These are phyloP conservation scores for Citrus trifoliata DNA, from an alignment of 345 rosid species.

Conservation along the genomic window DNA sequence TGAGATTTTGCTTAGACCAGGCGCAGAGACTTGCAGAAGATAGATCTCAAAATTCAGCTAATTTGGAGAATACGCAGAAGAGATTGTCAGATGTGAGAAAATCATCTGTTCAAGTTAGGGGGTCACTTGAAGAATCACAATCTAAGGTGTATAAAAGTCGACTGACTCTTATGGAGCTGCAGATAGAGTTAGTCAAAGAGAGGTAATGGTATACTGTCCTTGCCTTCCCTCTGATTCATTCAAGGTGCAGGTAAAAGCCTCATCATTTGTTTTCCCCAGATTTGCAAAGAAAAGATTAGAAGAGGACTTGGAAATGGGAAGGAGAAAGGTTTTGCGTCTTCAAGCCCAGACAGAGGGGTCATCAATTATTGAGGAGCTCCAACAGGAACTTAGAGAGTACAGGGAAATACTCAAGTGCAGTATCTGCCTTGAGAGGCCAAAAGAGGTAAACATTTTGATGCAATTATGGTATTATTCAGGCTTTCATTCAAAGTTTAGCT, in stretches of 20 bases:
- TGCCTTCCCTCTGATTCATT: neutral
- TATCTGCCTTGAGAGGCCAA: constrained; percentile 77
- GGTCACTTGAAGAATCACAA: constrained; percentile 60
- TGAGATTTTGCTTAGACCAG: constrained; percentile 61
- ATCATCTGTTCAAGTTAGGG: constrained; percentile 61
- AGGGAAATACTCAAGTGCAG: constrained; percentile 88
- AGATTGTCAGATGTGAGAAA: constrained; percentile 54
- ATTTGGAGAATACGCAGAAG: constrained; percentile 59
- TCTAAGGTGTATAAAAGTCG: constrained; percentile 58
- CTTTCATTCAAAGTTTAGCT: neutral
- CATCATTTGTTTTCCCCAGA: constrained; percentile 33
- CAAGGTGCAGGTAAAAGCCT: constrained; percentile 5
- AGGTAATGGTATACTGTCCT: constrained; percentile 41
- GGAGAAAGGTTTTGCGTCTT: constrained; percentile 64
- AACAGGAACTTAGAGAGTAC: constrained; percentile 78
- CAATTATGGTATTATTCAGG: neutral
- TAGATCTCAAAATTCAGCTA: constrained; percentile 44
- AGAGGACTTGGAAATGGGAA: constrained; percentile 66
- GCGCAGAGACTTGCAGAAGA: constrained; percentile 74
- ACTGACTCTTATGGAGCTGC: constrained; percentile 45
- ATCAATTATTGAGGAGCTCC: constrained; percentile 64
- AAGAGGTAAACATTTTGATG: constrained; percentile 56
- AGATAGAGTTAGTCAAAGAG: constrained; percentile 65
- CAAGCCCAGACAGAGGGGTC: constrained; percentile 66
- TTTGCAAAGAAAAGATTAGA: constrained; percentile 71